Conservation (phyloP, 2,329 filamentous ascomycete species). For the Talaromyces amestolkiae region DNA sequence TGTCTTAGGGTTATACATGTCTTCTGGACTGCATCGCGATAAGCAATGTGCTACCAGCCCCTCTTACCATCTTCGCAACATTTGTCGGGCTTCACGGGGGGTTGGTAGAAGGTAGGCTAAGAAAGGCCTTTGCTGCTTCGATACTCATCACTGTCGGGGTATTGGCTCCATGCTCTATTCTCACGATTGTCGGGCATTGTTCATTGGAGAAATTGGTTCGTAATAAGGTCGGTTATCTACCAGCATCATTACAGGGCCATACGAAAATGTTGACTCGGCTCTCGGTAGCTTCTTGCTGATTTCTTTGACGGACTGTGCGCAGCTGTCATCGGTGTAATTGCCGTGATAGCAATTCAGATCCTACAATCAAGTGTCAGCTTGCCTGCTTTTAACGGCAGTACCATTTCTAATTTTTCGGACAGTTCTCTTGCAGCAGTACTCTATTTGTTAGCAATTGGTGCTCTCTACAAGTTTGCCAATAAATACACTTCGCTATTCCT, state of each 20-base stretch:
- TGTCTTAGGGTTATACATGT: constrained; percentile 26
- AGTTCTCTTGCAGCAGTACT: constrained; percentile 2
- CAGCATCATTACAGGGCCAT: too few relatives aligned
- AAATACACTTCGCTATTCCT: constrained; percentile 3
- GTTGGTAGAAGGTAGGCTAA: neutral
- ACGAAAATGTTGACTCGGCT: constrained; percentile 7
- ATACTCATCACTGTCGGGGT: neutral
- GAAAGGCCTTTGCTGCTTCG: neutral
- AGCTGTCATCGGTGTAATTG: constrained; percentile 9
- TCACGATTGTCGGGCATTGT: neutral
- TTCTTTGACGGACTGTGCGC: constrained; percentile 9
- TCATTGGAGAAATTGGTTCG: neutral
- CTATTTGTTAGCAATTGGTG: neutral
- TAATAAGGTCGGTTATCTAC: neutral
- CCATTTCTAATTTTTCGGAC: neutral
- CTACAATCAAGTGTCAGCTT: neutral
- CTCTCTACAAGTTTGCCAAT: constrained; percentile 5
- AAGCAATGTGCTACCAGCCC: neutral
- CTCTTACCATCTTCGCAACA: neutral
- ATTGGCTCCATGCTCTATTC: neutral
- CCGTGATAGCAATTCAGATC: constrained; percentile 3
- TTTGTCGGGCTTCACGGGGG: constrained; percentile 3
- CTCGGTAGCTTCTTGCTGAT: neutral
- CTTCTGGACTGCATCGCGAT: constrained; percentile 29
- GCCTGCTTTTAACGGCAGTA: neutral